Base-by-base conservation (phyloP, 2,329 filamentous ascomycete species). In the Hypoxylon sp. region DNA sequence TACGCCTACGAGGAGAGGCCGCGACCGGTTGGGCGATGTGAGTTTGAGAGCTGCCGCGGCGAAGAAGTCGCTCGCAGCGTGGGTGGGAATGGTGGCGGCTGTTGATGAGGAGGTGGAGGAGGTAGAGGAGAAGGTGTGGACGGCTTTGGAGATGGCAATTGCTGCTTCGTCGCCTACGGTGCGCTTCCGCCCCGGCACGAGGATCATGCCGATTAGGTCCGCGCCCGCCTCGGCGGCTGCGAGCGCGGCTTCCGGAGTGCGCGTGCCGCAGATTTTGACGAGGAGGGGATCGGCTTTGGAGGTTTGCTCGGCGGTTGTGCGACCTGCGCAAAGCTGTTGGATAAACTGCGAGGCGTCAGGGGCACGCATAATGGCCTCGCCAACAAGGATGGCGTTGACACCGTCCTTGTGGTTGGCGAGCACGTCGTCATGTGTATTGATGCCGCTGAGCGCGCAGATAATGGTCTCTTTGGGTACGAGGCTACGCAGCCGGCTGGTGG, bases 251-350 rank as follows among this genome's bases (percentile, higher is more conserved):
- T 96, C 93, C 8, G 90, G 85, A 63, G 88, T 93, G 62, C 95
- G 87, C 7, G 94, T 98, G 5, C 96, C 96, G 77, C 96, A 99
- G 23, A 99, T 97, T 81, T 99, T 99, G 70, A 97, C 94, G 29
- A 96, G 83, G 0, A 93, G 83, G 19, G 83, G 78, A 14, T 81
- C 79, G 27, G 78, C 69, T 25, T 74, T n/a, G 74, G 73, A 29
- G 75, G 76, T 55, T 74, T 82, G 51, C 8, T 65, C 54, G 70
- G 74, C 16, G 78, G 81, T 21, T 21, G 37, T 75, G 12, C 77
- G 77, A 53, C 87, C 85, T 39, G 92, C 90, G 71, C 97, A 92
- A 23, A 99, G 87, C 73, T 94, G 87, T 32, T 88, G 85, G 75
- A 98, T 96, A 80, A 99, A 99, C 21, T 85, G 82, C 21, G 89